Evolutionary conservation across 2,329 filamentous ascomycete species (phyloP).

Genomic region (Trichoderma sp.): DNA sequence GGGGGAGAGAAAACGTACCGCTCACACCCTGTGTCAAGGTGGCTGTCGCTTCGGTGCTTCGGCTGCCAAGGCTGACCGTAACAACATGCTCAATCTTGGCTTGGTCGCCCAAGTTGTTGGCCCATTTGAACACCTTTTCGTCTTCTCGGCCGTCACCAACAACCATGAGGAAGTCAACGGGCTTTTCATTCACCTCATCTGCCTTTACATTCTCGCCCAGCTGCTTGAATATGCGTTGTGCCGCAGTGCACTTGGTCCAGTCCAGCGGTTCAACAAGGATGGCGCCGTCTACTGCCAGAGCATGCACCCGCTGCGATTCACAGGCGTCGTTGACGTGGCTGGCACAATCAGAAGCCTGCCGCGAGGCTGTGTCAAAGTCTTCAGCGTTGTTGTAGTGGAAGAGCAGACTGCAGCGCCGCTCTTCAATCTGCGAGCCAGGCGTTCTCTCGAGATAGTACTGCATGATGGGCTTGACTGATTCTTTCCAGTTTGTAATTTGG

Average conservation of each 20-base stretch:
- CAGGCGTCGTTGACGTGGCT: constrained; percentile 96
- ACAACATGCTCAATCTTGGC: constrained; percentile 68
- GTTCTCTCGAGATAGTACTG: constrained; percentile 89
- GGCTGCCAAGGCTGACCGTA: constrained; percentile 82
- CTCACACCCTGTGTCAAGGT: constrained; percentile 91
- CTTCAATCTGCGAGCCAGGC: constrained; percentile 83
- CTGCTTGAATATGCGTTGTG: constrained; percentile 69
- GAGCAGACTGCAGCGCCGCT: constrained; percentile 86
- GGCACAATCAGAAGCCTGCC: constrained; percentile 85
- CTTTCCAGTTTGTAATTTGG: constrained; percentile 76
- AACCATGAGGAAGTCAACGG: constrained; percentile 84
- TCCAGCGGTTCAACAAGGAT: constrained; percentile 83
- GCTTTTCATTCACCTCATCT: constrained; percentile 37
- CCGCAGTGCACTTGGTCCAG: constrained; percentile 86
- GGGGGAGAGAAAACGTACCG: constrained; percentile 57
- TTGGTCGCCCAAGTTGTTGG: constrained; percentile 69
- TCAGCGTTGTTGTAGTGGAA: constrained; percentile 87
- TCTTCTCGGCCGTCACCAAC: constrained; percentile 91
- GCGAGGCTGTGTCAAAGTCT: constrained; percentile 71
- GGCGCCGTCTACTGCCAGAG: constrained; percentile 75
- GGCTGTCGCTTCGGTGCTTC: constrained; percentile 83
- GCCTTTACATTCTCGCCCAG: constrained; percentile 46
- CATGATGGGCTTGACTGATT: constrained; percentile 78
- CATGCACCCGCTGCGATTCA: constrained; percentile 78
- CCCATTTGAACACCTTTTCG: constrained; percentile 93